Conservation (phyloP, 2,329 filamentous ascomycete genomes). For the Magnaporthales sp. region DNA sequence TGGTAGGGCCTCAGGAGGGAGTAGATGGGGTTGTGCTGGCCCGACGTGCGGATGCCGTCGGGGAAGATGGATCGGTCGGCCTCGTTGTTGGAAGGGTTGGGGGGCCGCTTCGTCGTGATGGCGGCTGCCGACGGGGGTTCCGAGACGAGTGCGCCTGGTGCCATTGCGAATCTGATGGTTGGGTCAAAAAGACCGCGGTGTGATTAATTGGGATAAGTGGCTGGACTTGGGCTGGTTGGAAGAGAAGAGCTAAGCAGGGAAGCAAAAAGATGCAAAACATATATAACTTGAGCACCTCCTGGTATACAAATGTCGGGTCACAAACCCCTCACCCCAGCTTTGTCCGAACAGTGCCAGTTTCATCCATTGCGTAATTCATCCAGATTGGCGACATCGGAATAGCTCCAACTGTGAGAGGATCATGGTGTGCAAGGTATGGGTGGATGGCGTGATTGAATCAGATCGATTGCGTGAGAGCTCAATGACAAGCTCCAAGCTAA, state of each 20-base stretch:
- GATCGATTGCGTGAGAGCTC: slow-evolving; percentile 2
- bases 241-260: not conserved
- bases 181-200: not conserved
- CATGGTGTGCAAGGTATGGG: not conserved
- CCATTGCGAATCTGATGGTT: slow-evolving; percentile 11
- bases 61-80: slow-evolving; percentile 31
- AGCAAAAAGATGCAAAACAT: not conserved
- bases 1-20: slow-evolving; percentile 57
- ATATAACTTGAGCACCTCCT: not conserved
- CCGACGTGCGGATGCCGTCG: slow-evolving; percentile 45
- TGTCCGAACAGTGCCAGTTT: not conserved
- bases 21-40: slow-evolving; percentile 64
- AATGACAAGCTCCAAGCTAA: not conserved
- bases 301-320: not conserved
- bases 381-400: not conserved
- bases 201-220: not conserved
- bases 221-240: not conserved
- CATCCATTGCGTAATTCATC: not conserved
- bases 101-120: slow-evolving; percentile 8
- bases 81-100: slow-evolving; percentile 18
- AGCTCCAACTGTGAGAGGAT: not conserved
- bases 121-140: slow-evolving; percentile 7
- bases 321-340: not conserved
- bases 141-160: slow-evolving; percentile 16
- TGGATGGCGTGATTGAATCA: slow-evolving; percentile 5